Base-by-base conservation (phyloP, 495 filamentous ascomycete genomes). In the Sordaria brevicollis region DNA sequence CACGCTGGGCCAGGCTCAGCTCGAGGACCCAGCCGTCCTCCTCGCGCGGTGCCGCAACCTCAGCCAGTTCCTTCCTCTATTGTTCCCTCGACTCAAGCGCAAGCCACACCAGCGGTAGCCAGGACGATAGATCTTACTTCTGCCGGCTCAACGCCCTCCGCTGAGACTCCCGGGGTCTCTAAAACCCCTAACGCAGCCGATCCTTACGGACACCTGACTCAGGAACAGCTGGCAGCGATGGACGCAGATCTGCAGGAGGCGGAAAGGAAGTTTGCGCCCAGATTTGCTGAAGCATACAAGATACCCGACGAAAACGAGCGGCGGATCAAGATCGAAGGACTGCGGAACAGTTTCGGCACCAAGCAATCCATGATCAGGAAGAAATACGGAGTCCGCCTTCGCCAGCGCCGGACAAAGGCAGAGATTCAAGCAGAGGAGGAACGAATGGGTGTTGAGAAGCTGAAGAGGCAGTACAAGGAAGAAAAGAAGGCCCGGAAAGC, bases 331-430 rank as follows among this genome's bases (percentile, higher is more conserved):
- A 65, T 84, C 4, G 82, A 82, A 2, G 80, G 81, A 15, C 72
- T 85, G 1, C 79, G 81, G 10, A 83, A 83, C 39, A 78, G 78
- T 33, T 84, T 82, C 62, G 81, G 80, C 19, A 84, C 83, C 3
- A 84, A 84, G 68, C 81, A 84, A 57, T 83, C 81, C 39, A 83
- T 81, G 71, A 82, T 84, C 29, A 77, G 82, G 6, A 83, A 83
- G 71, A 84, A 82, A 57, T 85, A 82, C 49, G 83, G 81, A 25
- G 80, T 85, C 3, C 77, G 80, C 7, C 77, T 85, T n/a, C 78
- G 83, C 7, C 78, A 82, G 29, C 71, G 82, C n/a, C 77, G 81
- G 1, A 82, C 80, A 2, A 81, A 77, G 71, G 79, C 78, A 1
- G 80, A 82, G 66, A 83, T 83, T n/a, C 67, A 74, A 10, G 76